A percentile compares a stretch with the other conserved stretches of the same genome.
Evolutionary conservation across 176 grass and related monocot genomes (phyloP).

Genomic region (Eragrostis nindensis): DNA sequence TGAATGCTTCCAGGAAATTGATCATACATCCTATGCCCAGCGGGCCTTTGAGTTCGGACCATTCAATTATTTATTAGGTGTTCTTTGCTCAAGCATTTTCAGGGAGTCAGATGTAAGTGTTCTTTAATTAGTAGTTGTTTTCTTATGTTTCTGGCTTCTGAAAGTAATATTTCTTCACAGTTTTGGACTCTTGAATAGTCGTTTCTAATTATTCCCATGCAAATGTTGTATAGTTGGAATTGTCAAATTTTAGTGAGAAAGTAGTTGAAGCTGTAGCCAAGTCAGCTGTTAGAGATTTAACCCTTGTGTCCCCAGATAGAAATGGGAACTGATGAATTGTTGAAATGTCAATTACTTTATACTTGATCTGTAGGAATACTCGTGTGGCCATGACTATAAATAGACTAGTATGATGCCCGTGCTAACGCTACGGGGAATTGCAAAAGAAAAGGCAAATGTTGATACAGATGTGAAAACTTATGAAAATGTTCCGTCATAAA

Average conservation of each 20-base stretch:
- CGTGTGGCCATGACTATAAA: not conserved
- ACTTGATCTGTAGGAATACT: not conserved
- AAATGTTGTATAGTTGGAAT: not conserved
- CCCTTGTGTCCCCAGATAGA: not conserved
- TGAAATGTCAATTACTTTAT: not conserved
- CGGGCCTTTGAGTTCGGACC: constrained; percentile 67
- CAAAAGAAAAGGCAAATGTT: too few relatives aligned
- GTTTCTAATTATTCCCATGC: constrained; percentile 16
- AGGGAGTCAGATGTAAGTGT: constrained; percentile 87
- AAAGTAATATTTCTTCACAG: not conserved
- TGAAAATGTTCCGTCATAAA: too few relatives aligned
- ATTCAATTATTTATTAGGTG: constrained; percentile 77
- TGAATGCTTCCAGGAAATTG: constrained; percentile 69
- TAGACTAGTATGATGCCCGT: too few relatives aligned
- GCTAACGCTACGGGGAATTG: too few relatives aligned
- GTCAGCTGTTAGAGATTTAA: not conserved
- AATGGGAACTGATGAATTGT: not conserved
- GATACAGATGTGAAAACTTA: too few relatives aligned
- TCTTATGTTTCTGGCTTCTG: constrained; percentile 1
- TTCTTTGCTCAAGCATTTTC: constrained; percentile 68
- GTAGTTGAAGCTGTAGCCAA: not conserved
- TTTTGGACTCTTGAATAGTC: not conserved
- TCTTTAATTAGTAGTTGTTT: constrained; percentile 12
- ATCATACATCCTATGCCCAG: constrained; percentile 78
- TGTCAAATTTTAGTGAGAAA: not conserved